Evolutionary conservation across 140 eudicot species (phyloP).

Genomic region (Cichorium intybus): DNA sequence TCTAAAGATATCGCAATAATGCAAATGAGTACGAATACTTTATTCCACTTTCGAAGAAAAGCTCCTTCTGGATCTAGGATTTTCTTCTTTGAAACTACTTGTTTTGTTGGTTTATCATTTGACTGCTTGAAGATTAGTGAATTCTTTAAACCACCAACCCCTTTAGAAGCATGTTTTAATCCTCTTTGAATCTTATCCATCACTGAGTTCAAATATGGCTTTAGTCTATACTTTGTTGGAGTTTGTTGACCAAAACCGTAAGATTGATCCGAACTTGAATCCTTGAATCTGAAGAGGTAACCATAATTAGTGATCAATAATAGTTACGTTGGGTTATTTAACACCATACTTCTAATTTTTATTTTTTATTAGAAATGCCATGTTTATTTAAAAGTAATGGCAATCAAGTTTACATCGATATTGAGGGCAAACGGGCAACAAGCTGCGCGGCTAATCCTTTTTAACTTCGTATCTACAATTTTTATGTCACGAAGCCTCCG

Average conservation of each 20-base stretch:
- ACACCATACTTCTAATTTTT: constrained; percentile 28
- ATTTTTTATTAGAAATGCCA: no score
- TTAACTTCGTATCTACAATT: constrained; percentile 35
- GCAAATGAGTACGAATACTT: constrained; percentile 59
- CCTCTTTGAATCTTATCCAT: constrained; percentile 31
- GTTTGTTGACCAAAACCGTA: constrained; percentile 19
- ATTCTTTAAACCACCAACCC: constrained; percentile 24
- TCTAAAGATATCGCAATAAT: constrained; percentile 68
- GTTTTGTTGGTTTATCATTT: constrained; percentile 28
- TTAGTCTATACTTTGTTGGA: constrained; percentile 10
- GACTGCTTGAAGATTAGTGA: constrained; percentile 6
- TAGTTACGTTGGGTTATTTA: background rate
- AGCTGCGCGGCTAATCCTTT: no score
- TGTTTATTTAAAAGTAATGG: no score
- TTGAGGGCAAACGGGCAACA: no score
- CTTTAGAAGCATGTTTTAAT: constrained; percentile 25
- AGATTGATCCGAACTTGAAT: constrained; percentile 38
- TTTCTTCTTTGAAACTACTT: constrained; percentile 3
- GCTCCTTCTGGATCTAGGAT: constrained; percentile 71
- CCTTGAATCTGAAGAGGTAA: constrained; percentile 46
- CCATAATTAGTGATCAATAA: background rate
- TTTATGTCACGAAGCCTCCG: background rate
- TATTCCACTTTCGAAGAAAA: constrained; percentile 77
- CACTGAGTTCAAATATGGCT: constrained; percentile 23
- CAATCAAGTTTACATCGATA: no score